Percentiles rank a stretch among this genome's conserved stretches.
Conservation (phyloP, 129 eudicot genomes). For the Smallanthus sonchifolius region DNA sequence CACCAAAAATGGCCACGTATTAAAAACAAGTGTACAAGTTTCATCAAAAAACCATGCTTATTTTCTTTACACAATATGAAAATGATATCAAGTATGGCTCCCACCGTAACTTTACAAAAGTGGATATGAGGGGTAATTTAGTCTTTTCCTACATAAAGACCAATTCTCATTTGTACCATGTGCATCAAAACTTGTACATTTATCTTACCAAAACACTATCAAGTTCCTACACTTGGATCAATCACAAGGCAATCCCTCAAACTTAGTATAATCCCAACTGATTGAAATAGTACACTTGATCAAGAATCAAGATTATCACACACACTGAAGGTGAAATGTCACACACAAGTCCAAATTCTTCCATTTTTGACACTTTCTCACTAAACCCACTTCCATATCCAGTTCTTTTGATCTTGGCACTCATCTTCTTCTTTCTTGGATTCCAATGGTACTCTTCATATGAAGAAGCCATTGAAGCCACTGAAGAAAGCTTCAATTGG, state of each 20-base stretch:
- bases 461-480: conserved; percentile 60
- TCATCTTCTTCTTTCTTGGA: conserved; percentile 67
- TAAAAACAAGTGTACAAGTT: conserved; percentile 22
- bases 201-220: conserved; percentile 8
- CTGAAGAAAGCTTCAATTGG: conserved; percentile 72
- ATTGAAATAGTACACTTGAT: background rate
- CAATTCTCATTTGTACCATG: background rate
- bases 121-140: conserved; percentile 3
- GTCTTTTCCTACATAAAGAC: conserved; percentile 14
- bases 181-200: background rate
- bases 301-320: background rate
- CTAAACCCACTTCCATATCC: conserved; percentile 82
- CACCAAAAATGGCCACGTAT: conserved; percentile 5
- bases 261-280: conserved; percentile 7
- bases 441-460: conserved; percentile 63
- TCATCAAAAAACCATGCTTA: conserved; percentile 13
- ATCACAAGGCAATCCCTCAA: conserved; percentile 24
- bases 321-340: conserved; percentile 32
- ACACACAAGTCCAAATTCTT: conserved; percentile 44
- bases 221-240: conserved; percentile 17
- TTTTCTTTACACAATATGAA: conserved; percentile 14
- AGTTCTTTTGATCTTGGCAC: conserved; percentile 56
- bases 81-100: conserved; percentile 17
- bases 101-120: conserved; percentile 15
- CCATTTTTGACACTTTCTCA: conserved; percentile 56